Base-by-base conservation (phyloP, 2,329 filamentous ascomycete species). In the Aspergillus hiratsukae region DNA sequence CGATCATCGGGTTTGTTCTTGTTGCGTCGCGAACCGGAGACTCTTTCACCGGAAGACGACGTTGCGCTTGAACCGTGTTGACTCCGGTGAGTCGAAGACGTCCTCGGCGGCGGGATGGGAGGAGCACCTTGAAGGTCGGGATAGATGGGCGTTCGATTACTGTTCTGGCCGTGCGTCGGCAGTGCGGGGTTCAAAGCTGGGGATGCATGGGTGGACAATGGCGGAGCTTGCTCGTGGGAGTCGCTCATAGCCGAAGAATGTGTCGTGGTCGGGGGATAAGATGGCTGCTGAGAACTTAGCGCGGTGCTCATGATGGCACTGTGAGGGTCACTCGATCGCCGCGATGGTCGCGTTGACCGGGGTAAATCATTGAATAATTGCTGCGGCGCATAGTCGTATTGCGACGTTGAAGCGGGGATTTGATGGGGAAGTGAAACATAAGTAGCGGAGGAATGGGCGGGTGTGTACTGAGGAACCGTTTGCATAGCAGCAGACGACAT, bases 91-190 rank as follows among this genome's bases (percentile, higher is more conserved):
- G 85, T 88, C 46, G 90, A 94, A 14, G 91, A 95, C 7, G 89
- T 92, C 68, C 91, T 85, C 37, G 90, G 89, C 49, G 89, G 91
- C 54, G 88, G 87, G 64, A 90, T 81, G 25, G 89, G 87, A 53
- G 88, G 85, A 29, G 73, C 73, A 56, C 75, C 77, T 82, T 85
- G 74, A 79, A 83, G 75, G 76, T 83, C 76, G 53, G 75, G 69
- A 45, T 70, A 68, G 48, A 67, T 64, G 62, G 64, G 63, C 65
- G 73, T 56, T 64, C 63, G 68, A 61, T 70, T 68, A 54, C 64
- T 66, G 56, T 67, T 67, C 52, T 67, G 64, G 40, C 62, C 57
- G 43, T 71, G 52, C 56, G 72, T 62, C 51, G 62, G 54, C 52
- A 66, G 64, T 54, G 66, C 54, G 31, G 66, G 55, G 50, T 72